Percentiles rank a stretch among this genome's conserved stretches.
Evolutionary conservation across 2,329 filamentous ascomycete genomes (phyloP).

Genomic region (Ophiosphaerella korrae): DNA sequence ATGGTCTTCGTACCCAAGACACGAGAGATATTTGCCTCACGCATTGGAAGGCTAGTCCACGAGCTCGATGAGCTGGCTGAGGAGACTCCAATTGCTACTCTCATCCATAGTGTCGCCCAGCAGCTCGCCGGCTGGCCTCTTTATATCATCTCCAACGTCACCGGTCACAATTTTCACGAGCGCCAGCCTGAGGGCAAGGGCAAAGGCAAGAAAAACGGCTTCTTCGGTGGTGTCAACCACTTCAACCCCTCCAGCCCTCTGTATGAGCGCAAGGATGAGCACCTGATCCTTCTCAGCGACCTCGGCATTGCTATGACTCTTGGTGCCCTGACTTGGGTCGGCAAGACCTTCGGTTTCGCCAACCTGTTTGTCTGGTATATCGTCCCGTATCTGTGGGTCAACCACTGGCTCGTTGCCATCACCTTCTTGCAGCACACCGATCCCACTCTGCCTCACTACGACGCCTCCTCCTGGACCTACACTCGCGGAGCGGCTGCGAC

Average conservation of each 20-base stretch:
- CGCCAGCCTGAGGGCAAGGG: slow-evolving; percentile 91
- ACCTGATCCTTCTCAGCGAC: slow-evolving; percentile 85
- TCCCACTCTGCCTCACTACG: slow-evolving; percentile 91
- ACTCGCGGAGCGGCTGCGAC: slow-evolving; percentile 92
- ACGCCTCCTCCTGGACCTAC: slow-evolving; percentile 85
- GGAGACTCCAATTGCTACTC: slow-evolving; percentile 87
- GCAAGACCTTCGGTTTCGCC: slow-evolving; percentile 77
- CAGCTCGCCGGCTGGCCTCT: slow-evolving; percentile 92
- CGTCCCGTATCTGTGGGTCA: slow-evolving; percentile 94
- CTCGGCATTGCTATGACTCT: slow-evolving; percentile 70
- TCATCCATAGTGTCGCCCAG: slow-evolving; percentile 75
- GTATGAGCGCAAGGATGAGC: slow-evolving; percentile 89
- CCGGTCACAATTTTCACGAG: slow-evolving; percentile 94
- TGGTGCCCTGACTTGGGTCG: slow-evolving; percentile 68
- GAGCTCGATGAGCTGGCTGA: slow-evolving; percentile 89
- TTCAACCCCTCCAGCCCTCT: slow-evolving; percentile 87
- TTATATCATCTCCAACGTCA: slow-evolving; percentile 91
- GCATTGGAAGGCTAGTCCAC: slow-evolving; percentile 74
- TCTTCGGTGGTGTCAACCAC: slow-evolving; percentile 85
- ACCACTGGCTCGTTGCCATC: slow-evolving; percentile 99
- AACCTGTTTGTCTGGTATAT: slow-evolving; percentile 97
- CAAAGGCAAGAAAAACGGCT: slow-evolving; percentile 87
- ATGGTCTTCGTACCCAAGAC: slow-evolving; percentile 99
- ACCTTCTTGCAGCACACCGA: slow-evolving; percentile 98
- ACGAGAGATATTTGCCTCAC: slow-evolving; percentile 77